phyloP scores from a whole-genome alignment of 352 stramenopile species.

The Phytopythium aichiense region DNA sequence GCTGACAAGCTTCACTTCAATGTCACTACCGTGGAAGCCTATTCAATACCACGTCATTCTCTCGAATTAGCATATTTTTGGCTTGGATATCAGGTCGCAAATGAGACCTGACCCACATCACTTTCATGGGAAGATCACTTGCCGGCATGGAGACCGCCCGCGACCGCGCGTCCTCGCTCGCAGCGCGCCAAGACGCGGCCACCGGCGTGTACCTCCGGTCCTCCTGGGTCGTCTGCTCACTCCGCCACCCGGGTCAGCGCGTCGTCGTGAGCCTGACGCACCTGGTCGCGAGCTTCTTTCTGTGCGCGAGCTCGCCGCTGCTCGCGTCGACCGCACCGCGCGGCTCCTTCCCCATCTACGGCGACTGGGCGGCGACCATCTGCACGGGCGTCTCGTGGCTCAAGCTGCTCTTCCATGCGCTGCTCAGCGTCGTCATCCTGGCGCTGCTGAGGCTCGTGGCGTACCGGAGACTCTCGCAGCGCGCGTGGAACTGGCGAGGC shows the following conservation, averaged over 20 bases:
- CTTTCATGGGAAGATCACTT: too few species aligned
- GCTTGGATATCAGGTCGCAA: not conserved
- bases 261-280: conserved; percentile 31
- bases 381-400: conserved; percentile 16
- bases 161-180: not conserved
- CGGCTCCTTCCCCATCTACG: conserved; percentile 36
- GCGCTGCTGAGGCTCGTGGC: conserved; percentile 34
- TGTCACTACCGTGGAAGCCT: not conserved
- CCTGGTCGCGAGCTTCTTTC: conserved; percentile 28
- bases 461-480: conserved; percentile 33
- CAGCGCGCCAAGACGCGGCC: not conserved
- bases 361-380: conserved; percentile 18
- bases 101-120: not conserved
- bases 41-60: not conserved
- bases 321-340: conserved; percentile 23
- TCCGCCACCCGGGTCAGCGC: conserved; percentile 36
- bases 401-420: conserved; percentile 33
- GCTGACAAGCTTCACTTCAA: not conserved
- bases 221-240: conserved; percentile 31
- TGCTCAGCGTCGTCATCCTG: conserved; percentile 14
- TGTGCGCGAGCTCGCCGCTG: conserved; percentile 39
- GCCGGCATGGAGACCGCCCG: not conserved
- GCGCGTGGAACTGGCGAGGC: conserved; percentile 42
- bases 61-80: not conserved
- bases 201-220: conserved; percentile 26